These are phyloP conservation scores for Auriscalpium orientale DNA, from an alignment of 768 basidiomycete species.

Conservation along the genomic window DNA sequence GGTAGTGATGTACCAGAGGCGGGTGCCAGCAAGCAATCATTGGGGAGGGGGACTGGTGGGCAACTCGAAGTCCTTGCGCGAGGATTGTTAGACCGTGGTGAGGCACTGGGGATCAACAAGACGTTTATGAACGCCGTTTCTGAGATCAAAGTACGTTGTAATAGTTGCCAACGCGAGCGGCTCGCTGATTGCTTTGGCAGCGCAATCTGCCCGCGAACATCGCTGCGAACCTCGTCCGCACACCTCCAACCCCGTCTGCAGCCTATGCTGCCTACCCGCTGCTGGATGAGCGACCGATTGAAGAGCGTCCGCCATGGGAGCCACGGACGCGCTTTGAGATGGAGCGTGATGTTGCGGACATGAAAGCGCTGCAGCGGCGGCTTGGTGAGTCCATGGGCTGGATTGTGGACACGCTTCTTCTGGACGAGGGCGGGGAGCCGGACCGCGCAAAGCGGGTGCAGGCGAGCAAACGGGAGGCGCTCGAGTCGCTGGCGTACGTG, in stretches of 20 bases:
- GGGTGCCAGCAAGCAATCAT: conserved; percentile 8
- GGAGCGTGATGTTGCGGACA: conserved; percentile 50
- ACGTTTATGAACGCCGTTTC: conserved; percentile 75
- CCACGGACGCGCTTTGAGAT: conserved; percentile 62
- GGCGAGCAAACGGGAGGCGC: conserved; percentile 46
- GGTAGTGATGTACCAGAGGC: conserved; percentile 3
- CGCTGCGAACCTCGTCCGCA: conserved; percentile 55
- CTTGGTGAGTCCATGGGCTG: conserved; percentile 66
- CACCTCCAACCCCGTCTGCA: conserved; percentile 36
- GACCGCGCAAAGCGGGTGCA: conserved; percentile 37
- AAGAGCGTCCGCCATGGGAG: conserved; percentile 64
- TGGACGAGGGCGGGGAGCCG: conserved; percentile 39
- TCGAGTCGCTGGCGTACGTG: conserved; percentile 73
- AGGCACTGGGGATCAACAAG: conserved; percentile 79
- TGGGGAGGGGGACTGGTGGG: conserved; percentile 19
- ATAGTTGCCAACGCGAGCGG: conserved; percentile 8
- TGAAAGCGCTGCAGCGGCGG: conserved; percentile 50
- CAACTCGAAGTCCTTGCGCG: conserved; percentile 65
- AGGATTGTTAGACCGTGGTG: conserved; percentile 66
- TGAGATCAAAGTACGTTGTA: conserved; percentile 55
- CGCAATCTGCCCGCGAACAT: conserved; percentile 76
- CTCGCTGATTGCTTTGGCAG: conserved; percentile 29
- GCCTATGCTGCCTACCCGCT: conserved; percentile 52
- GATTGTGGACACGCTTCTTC: conserved; percentile 65
- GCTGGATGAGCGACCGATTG: conserved; percentile 45